Evolutionary conservation across 441 rosid species (phyloP), one percentile per base, ranked within the genome.

Genomic region (Geranium incanum): DNA sequence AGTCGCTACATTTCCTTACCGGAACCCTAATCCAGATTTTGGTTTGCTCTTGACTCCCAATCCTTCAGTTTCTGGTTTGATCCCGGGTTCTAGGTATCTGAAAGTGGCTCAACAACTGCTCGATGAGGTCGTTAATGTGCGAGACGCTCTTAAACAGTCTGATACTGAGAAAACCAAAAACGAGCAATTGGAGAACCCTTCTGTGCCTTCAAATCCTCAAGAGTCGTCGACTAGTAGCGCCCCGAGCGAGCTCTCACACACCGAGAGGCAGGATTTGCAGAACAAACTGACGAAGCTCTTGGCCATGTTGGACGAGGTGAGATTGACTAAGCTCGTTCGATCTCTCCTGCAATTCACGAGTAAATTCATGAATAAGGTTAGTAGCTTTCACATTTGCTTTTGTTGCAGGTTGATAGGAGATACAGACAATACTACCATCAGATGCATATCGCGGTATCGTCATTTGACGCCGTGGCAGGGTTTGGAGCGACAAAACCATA

Each of bases 281-380:
- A 86, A 72, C 87, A 95, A 89, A 84, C 80, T 95, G 86, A 85
- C 95, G 57, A 91, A 93, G 80, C 97, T 95, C 72, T 76, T 90
- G 69, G 86, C 94, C 74, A 93, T 95, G 96, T 75, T 89, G 82
- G 99, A 91, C 64, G 97, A 93, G 95, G 99, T 90, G 81, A 80
- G 75, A n/a, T 19, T 28, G 33, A 28, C 33, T 28, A 28, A 28
- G 33, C 33, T 28, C 33, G 33, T 2, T 28, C 33, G 3, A 28
- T 28, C 33, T 28, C 33, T 28, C 33, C 33, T 28, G 33, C 33
- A 28, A 28, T 28, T 28, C 33, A 28, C 33, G 33, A 28, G 33
- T 28, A 28, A 28, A 28, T 28, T 28, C 33, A 28, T 28, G 33
- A 28, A 28, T 28, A 28, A 28, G 33, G 33, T 28, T 28, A 28